Evolutionary conservation across 2,329 filamentous ascomycete species (phyloP).

Genomic region (Hymenoscyphus albidus): DNA sequence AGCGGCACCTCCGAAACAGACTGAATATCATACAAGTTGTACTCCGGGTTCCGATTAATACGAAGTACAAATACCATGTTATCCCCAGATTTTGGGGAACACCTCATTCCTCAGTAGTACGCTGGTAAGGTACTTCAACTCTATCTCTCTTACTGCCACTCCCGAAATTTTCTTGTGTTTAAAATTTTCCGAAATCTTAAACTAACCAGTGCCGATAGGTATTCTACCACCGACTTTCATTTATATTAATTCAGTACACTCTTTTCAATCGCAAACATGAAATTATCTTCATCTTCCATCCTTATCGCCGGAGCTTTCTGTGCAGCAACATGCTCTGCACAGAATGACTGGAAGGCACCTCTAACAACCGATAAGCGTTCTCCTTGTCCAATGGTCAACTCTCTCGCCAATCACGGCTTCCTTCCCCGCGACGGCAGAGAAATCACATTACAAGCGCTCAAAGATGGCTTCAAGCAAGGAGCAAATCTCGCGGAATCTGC

Average conservation of each 20-base stretch:
- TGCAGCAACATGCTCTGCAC: not conserved
- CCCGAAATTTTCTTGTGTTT: not conserved
- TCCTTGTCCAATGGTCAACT: constrained; percentile 40
- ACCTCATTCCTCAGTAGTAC: not conserved
- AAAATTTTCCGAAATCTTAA: not conserved
- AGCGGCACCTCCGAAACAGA: not conserved
- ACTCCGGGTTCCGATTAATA: not conserved
- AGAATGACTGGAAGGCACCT: not conserved
- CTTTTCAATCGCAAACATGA: not conserved
- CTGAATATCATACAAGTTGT: not conserved
- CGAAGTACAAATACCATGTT: not conserved
- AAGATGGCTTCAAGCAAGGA: constrained; percentile 7
- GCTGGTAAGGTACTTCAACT: not conserved
- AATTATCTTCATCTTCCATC: not conserved
- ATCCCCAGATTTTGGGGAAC: not conserved
- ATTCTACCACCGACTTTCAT: constrained; percentile 1
- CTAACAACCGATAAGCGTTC: constrained; percentile 3
- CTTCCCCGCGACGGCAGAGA: constrained; percentile 39
- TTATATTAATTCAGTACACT: not conserved
- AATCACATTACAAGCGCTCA: constrained; percentile 28
- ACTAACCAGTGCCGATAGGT: not conserved
- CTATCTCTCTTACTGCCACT: not conserved
- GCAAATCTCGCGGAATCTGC: constrained; percentile 16
- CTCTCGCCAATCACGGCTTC: constrained; percentile 41
- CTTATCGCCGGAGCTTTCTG: not conserved